These are phyloP conservation scores for Penicillium egyptiacum DNA, from an alignment of 495 filamentous ascomycete genomes.

Conservation along the genomic window DNA sequence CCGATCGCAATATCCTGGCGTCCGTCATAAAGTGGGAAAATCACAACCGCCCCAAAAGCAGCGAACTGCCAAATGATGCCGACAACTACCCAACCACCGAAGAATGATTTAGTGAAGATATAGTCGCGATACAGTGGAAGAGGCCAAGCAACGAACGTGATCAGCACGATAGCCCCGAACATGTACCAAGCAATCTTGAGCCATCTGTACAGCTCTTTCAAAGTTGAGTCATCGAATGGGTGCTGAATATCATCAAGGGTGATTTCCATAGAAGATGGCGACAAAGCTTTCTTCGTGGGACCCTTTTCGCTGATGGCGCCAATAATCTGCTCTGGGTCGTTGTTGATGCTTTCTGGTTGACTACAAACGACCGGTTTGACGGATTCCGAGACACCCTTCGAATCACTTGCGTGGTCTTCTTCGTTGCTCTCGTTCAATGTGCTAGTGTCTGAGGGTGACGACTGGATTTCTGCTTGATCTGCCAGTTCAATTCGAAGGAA, in stretches of 20 bases:
- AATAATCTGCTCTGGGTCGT: constrained; percentile 17
- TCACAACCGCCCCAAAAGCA: constrained; percentile 43
- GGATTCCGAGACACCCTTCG: not conserved
- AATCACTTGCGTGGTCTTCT: constrained; percentile 2
- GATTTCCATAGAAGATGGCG: not conserved
- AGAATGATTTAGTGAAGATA: constrained; percentile 48
- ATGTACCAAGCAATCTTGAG: constrained; percentile 41
- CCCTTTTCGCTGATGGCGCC: constrained; percentile 3
- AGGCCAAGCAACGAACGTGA: constrained; percentile 45
- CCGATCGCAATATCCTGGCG: constrained; percentile 35
- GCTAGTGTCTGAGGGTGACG: constrained; percentile 11
- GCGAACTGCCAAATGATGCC: constrained; percentile 50
- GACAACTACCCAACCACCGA: constrained; percentile 45
- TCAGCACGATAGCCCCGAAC: constrained; percentile 38
- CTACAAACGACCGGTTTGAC: not conserved
- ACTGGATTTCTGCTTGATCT: constrained; percentile 26
- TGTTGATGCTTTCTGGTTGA: constrained; percentile 1
- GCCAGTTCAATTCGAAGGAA: constrained; percentile 46
- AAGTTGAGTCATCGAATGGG: constrained; percentile 35
- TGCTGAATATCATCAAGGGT: constrained; percentile 34
- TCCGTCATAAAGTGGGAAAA: constrained; percentile 50
- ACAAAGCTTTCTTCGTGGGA: not conserved
- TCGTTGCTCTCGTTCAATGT: constrained; percentile 19
- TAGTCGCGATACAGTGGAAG: constrained; percentile 47
- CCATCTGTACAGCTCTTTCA: constrained; percentile 37